phyloP scores from a whole-genome alignment of 2,329 filamentous ascomycete genomes.

The Fusarium musae region DNA sequence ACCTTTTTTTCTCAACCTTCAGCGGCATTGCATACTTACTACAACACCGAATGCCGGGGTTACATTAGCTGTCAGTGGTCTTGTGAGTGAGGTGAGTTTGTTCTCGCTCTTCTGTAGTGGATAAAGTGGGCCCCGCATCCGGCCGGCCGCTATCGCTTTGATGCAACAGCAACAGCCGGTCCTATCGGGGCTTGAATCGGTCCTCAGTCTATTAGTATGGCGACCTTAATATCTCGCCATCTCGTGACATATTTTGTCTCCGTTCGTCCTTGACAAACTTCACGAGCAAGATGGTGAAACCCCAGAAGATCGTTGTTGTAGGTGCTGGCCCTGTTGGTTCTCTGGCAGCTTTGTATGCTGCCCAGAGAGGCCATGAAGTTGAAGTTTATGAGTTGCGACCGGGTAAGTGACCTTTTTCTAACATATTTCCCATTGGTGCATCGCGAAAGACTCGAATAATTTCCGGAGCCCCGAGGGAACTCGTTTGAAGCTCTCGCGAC shows the following conservation, averaged over 20 bases:
- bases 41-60: conserved; percentile 15
- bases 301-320: conserved; percentile 82
- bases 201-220: conserved; percentile 16
- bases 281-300: conserved; percentile 48
- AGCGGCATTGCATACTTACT: background rate
- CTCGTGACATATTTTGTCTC: conserved; percentile 20
- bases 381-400: conserved; percentile 93
- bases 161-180: conserved; percentile 23
- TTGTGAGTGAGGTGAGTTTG: conserved; percentile 1
- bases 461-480: background rate
- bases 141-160: conserved; percentile 35
- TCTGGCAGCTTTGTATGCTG: conserved; percentile 91
- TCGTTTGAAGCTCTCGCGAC: background rate
- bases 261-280: conserved; percentile 40
- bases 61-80: background rate
- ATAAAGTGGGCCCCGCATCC: conserved; percentile 24
- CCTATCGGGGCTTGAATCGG: conserved; percentile 30
- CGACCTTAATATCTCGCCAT: conserved; percentile 12
- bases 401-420: conserved; percentile 67
- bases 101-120: conserved; percentile 8
- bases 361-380: conserved; percentile 86
- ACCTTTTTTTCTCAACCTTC: background rate
- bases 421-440: background rate
- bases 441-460: conserved; percentile 6
- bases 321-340: conserved; percentile 95